Evolutionary conservation across 306 rosid species (phyloP).

Genomic region (Medicago arabica): DNA sequence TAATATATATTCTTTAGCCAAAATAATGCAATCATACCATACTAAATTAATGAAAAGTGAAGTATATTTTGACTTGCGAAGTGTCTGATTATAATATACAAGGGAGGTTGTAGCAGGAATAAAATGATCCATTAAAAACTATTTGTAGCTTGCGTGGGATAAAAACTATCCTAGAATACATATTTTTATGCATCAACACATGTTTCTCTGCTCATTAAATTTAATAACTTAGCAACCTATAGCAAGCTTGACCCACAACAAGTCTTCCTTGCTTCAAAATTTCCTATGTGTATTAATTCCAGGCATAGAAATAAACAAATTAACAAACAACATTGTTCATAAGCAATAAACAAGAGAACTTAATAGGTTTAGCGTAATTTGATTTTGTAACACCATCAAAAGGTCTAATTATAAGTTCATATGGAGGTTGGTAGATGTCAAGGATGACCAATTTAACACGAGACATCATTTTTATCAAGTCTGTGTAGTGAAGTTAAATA

Average conservation of each 20-base stretch:
- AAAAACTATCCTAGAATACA: conserved; percentile 81
- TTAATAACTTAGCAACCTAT: conserved; percentile 68
- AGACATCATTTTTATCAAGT: background rate
- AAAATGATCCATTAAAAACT: too few species aligned
- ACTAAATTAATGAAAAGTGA: too few species aligned
- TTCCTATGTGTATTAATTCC: background rate
- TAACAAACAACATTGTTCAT: too few species aligned
- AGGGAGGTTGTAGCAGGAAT: too few species aligned
- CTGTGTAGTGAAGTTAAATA: background rate
- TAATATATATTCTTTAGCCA: too few species aligned
- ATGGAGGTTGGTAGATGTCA: background rate
- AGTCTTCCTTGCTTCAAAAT: background rate
- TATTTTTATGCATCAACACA: conserved; percentile 75
- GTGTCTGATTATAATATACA: too few species aligned
- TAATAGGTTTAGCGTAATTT: too few species aligned
- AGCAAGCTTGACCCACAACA: conserved; percentile 57
- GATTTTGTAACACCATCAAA: too few species aligned
- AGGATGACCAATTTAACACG: background rate
- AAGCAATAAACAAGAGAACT: too few species aligned
- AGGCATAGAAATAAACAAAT: background rate
- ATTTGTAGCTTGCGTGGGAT: conserved; percentile 62
- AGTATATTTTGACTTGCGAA: too few species aligned
- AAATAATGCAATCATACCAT: too few species aligned
- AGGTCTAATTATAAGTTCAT: background rate
- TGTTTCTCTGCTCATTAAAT: conserved; percentile 57